These are phyloP conservation scores for Haplosporangium sp. DNA, from an alignment of 371 early-diverging fungal genomes.

Conservation along the genomic window DNA sequence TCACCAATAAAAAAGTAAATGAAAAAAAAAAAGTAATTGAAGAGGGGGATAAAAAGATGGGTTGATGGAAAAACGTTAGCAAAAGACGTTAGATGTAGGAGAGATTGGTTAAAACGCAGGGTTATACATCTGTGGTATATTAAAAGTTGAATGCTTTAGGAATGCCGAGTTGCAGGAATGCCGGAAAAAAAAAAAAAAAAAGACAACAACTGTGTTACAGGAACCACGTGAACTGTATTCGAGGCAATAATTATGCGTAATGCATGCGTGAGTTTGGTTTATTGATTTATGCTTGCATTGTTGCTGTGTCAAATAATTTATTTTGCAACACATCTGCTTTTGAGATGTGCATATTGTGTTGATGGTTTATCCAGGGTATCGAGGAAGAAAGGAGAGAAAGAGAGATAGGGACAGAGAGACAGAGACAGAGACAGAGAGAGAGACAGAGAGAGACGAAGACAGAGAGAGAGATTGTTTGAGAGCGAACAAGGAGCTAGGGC, in stretches of 20 bases:
- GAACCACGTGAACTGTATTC: no score
- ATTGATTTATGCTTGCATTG: no score
- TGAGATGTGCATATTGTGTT: no score
- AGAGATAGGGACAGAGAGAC: constrained; percentile 2
- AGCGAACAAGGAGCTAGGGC: constrained; percentile 6
- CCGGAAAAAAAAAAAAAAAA: background rate
- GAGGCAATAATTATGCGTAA: no score
- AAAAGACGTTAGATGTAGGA: background rate
- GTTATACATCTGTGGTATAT: no score
- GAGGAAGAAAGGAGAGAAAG: background rate
- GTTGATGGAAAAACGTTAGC: background rate
- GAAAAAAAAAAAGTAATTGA: background rate
- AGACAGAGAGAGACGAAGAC: background rate
- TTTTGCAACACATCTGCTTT: no score
- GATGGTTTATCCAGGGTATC: background rate
- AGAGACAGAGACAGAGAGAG: background rate
- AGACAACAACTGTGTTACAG: background rate
- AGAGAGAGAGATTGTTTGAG: background rate
- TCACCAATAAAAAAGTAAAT: background rate
- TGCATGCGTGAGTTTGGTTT: no score
- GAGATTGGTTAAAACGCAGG: no score
- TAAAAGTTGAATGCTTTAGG: no score
- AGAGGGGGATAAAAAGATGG: no score
- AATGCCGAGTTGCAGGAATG: background rate
- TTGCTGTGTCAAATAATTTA: no score